Evolutionary conservation across 768 basidiomycete species (phyloP).

Genomic region (Strobilomyces dryophilus): DNA sequence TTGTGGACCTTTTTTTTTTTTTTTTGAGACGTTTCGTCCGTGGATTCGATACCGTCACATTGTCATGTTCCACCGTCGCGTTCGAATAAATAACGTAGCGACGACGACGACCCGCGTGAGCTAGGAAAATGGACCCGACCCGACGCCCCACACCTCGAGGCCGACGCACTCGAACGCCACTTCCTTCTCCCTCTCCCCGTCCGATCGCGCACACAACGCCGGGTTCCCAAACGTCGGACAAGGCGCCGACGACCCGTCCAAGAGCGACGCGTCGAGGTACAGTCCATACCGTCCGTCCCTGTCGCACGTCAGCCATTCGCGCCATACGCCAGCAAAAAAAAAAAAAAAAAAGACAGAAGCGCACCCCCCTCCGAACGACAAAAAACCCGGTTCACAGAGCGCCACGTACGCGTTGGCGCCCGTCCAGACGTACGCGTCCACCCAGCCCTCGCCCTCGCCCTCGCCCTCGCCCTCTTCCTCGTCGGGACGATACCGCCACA

Average conservation of each 20-base stretch:
- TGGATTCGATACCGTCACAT: too few relatives aligned
- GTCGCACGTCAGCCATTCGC: background rate
- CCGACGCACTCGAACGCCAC: constrained; percentile 87
- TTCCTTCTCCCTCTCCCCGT: constrained; percentile 27
- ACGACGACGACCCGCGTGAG: too few relatives aligned
- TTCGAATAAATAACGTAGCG: too few relatives aligned
- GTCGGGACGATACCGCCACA: constrained; percentile 58
- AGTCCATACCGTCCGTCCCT: constrained; percentile 84
- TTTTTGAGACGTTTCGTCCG: background rate
- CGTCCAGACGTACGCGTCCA: constrained; percentile 77
- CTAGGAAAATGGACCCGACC: constrained; percentile 17
- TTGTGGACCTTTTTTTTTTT: background rate
- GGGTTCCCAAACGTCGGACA: constrained; percentile 90
- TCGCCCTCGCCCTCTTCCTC: background rate
- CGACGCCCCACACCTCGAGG: constrained; percentile 87
- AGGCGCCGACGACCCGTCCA: constrained; percentile 76
- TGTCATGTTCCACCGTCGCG: too few relatives aligned
- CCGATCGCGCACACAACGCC: constrained; percentile 50
- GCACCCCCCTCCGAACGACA: constrained; percentile 92
- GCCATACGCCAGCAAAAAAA: too few relatives aligned
- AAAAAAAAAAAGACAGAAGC: background rate
- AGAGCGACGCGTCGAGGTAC: constrained; percentile 78
- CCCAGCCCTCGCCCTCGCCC: constrained; percentile 8
- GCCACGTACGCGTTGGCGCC: constrained; percentile 89
- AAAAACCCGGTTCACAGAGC: constrained; percentile 71